phyloP scores from a whole-genome alignment of 2,329 filamentous ascomycete species.

The Aspergillus terreus region DNA sequence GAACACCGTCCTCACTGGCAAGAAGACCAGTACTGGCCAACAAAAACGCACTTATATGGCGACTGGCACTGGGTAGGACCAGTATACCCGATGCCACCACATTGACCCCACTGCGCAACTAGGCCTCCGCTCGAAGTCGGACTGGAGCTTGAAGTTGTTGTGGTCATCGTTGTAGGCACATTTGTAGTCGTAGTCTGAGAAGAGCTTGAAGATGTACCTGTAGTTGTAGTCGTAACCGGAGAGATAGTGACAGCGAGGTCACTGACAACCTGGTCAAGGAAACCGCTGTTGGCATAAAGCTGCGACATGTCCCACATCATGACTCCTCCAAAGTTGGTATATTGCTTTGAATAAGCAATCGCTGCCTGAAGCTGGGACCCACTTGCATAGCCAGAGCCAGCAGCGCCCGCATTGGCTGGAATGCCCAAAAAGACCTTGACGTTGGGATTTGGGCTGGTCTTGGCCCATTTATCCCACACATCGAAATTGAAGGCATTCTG shows the following conservation, averaged over 20 bases:
- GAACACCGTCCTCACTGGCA: neutral
- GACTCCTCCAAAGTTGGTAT: constrained; percentile 60
- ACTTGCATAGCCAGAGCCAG: constrained; percentile 54
- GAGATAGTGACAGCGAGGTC: neutral
- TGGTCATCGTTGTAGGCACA: neutral
- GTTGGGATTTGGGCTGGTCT: constrained; percentile 52
- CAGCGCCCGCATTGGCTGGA: constrained; percentile 52
- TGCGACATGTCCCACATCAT: constrained; percentile 69
- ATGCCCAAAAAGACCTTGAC: constrained; percentile 62
- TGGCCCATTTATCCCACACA: constrained; percentile 66
- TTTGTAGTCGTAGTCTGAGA: neutral
- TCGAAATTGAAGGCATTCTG: constrained; percentile 60
- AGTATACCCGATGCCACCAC: neutral
- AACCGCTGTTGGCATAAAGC: constrained; percentile 56
- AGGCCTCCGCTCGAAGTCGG: neutral
- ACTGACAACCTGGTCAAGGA: constrained; percentile 35
- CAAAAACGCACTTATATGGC: neutral
- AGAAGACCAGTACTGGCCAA: neutral
- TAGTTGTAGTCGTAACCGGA: neutral
- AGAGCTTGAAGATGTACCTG: neutral
- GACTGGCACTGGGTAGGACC: neutral
- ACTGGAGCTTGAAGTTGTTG: neutral
- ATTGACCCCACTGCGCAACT: neutral
- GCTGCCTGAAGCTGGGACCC: constrained; percentile 46
- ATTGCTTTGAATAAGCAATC: constrained; percentile 53